Evolutionary conservation across 805 yeast species (phyloP), one percentile per base, ranked within the genome.

Genomic region (Candida loeiensis): DNA sequence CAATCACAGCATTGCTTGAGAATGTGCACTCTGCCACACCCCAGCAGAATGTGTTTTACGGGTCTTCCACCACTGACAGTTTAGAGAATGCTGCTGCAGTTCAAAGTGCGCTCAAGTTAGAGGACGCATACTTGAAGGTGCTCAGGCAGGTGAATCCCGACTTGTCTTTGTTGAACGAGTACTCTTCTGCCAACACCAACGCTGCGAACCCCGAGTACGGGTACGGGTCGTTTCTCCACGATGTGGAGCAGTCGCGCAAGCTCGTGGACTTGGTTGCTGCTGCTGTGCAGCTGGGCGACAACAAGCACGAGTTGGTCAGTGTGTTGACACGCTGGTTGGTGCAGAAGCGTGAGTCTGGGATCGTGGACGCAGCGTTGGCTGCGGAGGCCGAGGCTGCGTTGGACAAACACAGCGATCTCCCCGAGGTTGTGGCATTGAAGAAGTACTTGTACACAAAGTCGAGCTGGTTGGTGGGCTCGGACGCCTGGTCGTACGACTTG

Each of bases 401-500:
- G 46, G 50, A 63, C 40, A 41, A 64, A 3, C 74, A 75, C 43
- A 53, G 60, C 18, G 9, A 62, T 79, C 12, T 53, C 64, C 46
- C 63, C 15, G 60, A 70, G 12, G 56, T 88, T 19, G 61, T 83
- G 39, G 59, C 65, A 3, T 58, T 70, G 31, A 62, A 69, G 42
- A 71, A 73, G 6, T 65, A 60, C 42, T 76, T 85, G 49, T 48
- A 53, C 20, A 58, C 71, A 40, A 69, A 69, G 37, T 69, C 84
- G 9, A 70, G 76, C 39, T 91, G 98, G 98, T 71, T 91, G 44
- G 71, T 91, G 41, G 96, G 97, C 22, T 88, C 96, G 14, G 98
- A 91, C 60, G 79, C 93, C 22, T 91, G 98, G 98, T 77, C 96
- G 15, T 89, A 82, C 58, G 98, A 91, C 65, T 69, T 87, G 51